Evolutionary conservation across 768 basidiomycete species (phyloP), one percentile per base, ranked within the genome.

Genomic region (Mycena venus): DNA sequence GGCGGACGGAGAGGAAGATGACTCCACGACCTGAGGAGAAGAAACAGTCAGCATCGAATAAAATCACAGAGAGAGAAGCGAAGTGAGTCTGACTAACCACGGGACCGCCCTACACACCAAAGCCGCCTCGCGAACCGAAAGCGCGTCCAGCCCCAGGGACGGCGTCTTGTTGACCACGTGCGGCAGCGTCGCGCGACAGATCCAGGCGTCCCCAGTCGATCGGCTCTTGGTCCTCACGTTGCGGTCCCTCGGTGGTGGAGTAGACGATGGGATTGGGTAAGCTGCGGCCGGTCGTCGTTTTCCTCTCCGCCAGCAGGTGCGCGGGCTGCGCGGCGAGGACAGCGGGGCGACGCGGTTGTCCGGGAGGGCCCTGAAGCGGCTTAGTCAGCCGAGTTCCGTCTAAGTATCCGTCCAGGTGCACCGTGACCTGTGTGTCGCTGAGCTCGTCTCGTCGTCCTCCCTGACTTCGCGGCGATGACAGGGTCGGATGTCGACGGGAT

Each of bases 91-190:
- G 2, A 49, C 29, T 36, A 59, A 60, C 56, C 40, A 42, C 29
- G 36, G 49, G 47, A 11, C n/a, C 68, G 55, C 49, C 40, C 23
- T 58, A n/a, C 29, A 60, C 34, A 60, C n/a, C 34, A 29, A 23
- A 34, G 47, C 66, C 58, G 64, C 56, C 21, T 59, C 71, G 6
- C 70, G 70, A 71, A 53, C 58, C 53, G 70, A 71, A 64, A 44
- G 59, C 34, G 59, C 68, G 68, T 60, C 68, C 58, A 9, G 47
- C 69, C 69, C 51, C 49, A 29, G 53, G n/a, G 38, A 55, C 70
- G 15, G 62, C 51, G 63, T 65, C 31, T 63, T 66, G 63, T 32
- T 31, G 70, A 56, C 61, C 69, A 55, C 69, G 21, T 56, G 44
- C 61, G 61, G 51, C 70, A 62, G 70, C n/a, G n/a, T n/a, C 62